These are phyloP conservation scores for Adansonia rubrostipa DNA, from an alignment of 441 rosid genomes.

Conservation along the genomic window DNA sequence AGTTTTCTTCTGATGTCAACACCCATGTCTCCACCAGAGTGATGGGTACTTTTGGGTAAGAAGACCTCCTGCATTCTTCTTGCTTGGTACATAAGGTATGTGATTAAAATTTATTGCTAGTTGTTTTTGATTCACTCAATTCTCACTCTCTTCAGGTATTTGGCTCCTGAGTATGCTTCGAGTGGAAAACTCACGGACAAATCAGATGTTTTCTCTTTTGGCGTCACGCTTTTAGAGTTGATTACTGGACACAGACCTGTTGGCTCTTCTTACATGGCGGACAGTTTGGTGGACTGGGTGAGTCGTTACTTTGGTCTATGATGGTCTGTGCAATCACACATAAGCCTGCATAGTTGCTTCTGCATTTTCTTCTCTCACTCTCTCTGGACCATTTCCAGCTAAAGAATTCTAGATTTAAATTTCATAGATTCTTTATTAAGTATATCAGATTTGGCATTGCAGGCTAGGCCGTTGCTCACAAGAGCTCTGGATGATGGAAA, in stretches of 20 bases:
- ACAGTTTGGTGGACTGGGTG: conserved; percentile 98
- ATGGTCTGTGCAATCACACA: not conserved
- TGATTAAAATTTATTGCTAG: not conserved
- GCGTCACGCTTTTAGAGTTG: conserved; percentile 92
- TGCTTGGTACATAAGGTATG: not conserved
- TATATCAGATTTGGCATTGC: conserved; percentile 20
- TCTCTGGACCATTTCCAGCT: not conserved
- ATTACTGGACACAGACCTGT: conserved; percentile 89
- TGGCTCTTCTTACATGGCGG: conserved; percentile 74
- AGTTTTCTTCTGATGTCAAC: conserved; percentile 73
- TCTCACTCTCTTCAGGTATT: conserved; percentile 52
- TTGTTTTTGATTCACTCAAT: conserved; percentile 17
- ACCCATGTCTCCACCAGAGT: conserved; percentile 97
- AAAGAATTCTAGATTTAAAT: not conserved
- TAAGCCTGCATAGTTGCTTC: not conserved
- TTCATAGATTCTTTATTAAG: not conserved
- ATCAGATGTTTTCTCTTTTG: conserved; percentile 95
- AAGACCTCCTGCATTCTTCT: conserved; percentile 1
- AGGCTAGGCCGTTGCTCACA: conserved; percentile 91
- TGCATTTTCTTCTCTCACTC: not conserved
- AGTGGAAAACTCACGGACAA: conserved; percentile 94
- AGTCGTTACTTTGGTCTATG: conserved; percentile 29
- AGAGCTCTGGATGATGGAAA: conserved; percentile 72
- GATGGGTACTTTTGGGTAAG: conserved; percentile 99
- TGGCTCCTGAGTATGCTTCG: conserved; percentile 98